phyloP scores from a whole-genome alignment of 1,284 basidiomycete species.

The Quambalaria eucalypti region DNA sequence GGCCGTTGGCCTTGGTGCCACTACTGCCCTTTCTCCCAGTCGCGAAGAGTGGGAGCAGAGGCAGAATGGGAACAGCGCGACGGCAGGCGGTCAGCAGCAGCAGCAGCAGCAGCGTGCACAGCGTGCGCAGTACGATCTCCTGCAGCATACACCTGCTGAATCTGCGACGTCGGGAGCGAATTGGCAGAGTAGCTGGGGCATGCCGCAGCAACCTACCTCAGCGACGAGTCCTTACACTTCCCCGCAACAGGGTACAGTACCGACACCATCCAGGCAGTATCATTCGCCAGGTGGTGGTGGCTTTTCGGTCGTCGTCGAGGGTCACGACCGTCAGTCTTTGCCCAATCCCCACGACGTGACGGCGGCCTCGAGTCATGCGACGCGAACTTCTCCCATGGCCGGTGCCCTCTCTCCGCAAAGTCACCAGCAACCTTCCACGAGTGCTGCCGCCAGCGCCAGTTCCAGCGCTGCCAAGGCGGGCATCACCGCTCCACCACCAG shows the following conservation, averaged over 20 bases:
- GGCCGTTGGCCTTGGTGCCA: slow-evolving; percentile 22
- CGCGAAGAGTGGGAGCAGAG: slow-evolving; percentile 51
- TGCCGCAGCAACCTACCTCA: slow-evolving; percentile 24
- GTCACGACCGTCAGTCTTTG: slow-evolving; percentile 7
- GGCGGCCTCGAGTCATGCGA: background rate
- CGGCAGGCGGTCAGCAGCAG: slow-evolving; percentile 4
- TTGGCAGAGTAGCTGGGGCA: slow-evolving; percentile 9
- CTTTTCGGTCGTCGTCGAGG: slow-evolving; percentile 11
- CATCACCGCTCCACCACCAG: slow-evolving; percentile 3
- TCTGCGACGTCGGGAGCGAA: too few species aligned
- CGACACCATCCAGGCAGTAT: background rate
- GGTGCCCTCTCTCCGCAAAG: too few species aligned
- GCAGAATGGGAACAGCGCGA: slow-evolving; percentile 51
- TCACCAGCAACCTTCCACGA: too few species aligned
- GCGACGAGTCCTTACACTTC: slow-evolving; percentile 5
- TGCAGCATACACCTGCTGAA: too few species aligned
- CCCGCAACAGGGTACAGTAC: background rate
- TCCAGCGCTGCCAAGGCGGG: background rate
- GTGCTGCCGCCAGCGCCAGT: background rate
- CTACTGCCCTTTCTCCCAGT: slow-evolving; percentile 42
- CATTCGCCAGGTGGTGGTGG: background rate
- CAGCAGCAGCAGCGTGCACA: slow-evolving; percentile 13
- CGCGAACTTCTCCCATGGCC: background rate
- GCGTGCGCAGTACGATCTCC: background rate
- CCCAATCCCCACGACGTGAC: slow-evolving; percentile 1